Conservation (phyloP, 2,329 filamentous ascomycete species). For the Thielaviopsis ethacetica region DNA sequence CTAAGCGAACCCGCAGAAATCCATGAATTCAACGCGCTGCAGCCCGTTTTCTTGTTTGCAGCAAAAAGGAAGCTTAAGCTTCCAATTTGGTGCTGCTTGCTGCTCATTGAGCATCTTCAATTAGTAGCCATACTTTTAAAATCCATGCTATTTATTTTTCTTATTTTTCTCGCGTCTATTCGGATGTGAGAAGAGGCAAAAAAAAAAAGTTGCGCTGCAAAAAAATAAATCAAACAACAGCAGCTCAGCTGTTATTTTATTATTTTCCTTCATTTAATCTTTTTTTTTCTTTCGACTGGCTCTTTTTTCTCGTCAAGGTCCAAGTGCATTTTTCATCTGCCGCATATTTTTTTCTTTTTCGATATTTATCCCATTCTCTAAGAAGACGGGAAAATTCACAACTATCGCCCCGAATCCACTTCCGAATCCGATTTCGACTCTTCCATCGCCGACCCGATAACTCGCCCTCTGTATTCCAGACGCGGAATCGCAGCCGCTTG, state of each 20-base stretch:
- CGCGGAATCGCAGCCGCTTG: conserved; percentile 13
- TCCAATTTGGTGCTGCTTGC: background rate
- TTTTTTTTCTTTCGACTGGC: background rate
- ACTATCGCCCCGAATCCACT: background rate
- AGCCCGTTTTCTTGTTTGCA: background rate
- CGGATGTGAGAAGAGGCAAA: background rate
- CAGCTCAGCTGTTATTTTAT: background rate
- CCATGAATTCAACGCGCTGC: background rate
- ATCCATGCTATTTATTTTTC: too few relatives aligned
- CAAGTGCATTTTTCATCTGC: too few relatives aligned
- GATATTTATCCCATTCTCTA: background rate
- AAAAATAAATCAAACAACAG: background rate
- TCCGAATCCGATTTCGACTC: background rate
- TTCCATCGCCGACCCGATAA: background rate
- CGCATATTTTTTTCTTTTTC: background rate
- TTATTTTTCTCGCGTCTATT: background rate
- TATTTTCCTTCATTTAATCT: background rate
- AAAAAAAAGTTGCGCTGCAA: background rate
- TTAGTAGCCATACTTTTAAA: too few relatives aligned
- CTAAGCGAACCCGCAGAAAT: background rate
- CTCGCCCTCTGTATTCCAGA: background rate
- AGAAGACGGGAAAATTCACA: background rate
- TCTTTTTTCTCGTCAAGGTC: background rate
- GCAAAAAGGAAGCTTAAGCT: background rate
- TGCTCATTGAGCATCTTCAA: too few relatives aligned